Percentiles rank a stretch among this genome's conserved stretches.
Evolutionary conservation across 108 stramenopile genomes (phyloP).

Genomic region (Nitzschia palea): DNA sequence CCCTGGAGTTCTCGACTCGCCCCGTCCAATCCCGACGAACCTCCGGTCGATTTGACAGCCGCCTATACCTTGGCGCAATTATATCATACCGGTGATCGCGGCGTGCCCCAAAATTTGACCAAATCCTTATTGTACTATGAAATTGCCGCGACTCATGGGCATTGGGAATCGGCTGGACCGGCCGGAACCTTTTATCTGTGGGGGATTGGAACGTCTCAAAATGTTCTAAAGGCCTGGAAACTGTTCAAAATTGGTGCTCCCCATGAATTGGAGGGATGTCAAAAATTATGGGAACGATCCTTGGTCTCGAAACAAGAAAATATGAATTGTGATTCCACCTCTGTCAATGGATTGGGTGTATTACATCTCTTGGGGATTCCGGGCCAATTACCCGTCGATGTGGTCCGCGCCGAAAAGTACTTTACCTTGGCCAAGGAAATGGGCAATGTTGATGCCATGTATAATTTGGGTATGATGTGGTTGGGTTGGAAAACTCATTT

Average conservation of each 20-base stretch:
- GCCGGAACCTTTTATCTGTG: conserved; percentile 80
- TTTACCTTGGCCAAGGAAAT: conserved; percentile 71
- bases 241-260: conserved; percentile 71
- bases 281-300: conserved; percentile 13
- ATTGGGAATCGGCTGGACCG: conserved; percentile 80
- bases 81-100: conserved; percentile 72
- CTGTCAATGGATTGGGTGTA: conserved; percentile 81
- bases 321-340: conserved; percentile 52
- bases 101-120: conserved; percentile 78
- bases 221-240: conserved; percentile 61
- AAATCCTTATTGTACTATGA: conserved; percentile 78
- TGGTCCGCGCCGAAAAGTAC: conserved; percentile 54
- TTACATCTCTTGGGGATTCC: conserved; percentile 70
- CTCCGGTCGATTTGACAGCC: conserved; percentile 58
- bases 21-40: background rate
- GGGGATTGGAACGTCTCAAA: conserved; percentile 67
- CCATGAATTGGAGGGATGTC: conserved; percentile 57
- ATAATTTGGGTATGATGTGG: conserved; percentile 83
- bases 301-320: conserved; percentile 1
- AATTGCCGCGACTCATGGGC: conserved; percentile 54
- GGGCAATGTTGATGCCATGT: conserved; percentile 72
- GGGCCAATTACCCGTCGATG: conserved; percentile 44
- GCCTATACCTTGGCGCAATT: conserved; percentile 72
- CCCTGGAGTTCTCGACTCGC: conserved; percentile 9
- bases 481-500: conserved; percentile 80